Conservation (phyloP, 345 rosid genomes). For the Heritiera littoralis region DNA sequence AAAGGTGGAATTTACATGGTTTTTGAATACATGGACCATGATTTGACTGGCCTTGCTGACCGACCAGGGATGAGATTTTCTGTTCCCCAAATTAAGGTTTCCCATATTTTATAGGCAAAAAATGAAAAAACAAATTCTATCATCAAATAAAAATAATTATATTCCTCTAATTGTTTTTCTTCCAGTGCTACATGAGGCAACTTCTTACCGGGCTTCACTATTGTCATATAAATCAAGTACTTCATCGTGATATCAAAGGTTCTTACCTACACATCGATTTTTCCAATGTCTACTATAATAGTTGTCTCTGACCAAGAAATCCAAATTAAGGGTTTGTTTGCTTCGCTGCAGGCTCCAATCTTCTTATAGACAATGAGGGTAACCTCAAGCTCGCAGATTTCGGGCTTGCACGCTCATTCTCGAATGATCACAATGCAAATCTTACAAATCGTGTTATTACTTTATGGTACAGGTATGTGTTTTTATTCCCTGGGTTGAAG, state of each 20-base stretch:
- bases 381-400: conserved; percentile 94
- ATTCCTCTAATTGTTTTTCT: conserved; percentile 16
- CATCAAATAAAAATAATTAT: not conserved
- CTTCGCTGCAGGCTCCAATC: conserved; percentile 79
- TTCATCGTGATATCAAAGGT: conserved; percentile 98
- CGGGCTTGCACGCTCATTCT: conserved; percentile 87
- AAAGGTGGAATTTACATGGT: conserved; percentile 98
- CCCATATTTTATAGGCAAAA: not conserved
- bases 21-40: conserved; percentile 98
- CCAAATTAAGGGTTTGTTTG: conserved; percentile 9
- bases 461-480: conserved; percentile 84
- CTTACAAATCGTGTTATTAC: conserved; percentile 94
- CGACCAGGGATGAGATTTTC: conserved; percentile 95
- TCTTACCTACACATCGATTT: conserved; percentile 5
- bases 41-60: conserved; percentile 91
- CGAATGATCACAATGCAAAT: conserved; percentile 68
- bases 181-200: conserved; percentile 95
- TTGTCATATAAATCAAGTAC: conserved; percentile 93
- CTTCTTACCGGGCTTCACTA: conserved; percentile 95
- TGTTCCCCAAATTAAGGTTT: conserved; percentile 92
- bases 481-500: not conserved
- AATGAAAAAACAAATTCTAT: not conserved
- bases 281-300: not conserved
- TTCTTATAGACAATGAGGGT: conserved; percentile 89
- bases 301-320: not conserved